phyloP scores from a whole-genome alignment of 768 basidiomycete species.

The Pleurotus sapidus region DNA sequence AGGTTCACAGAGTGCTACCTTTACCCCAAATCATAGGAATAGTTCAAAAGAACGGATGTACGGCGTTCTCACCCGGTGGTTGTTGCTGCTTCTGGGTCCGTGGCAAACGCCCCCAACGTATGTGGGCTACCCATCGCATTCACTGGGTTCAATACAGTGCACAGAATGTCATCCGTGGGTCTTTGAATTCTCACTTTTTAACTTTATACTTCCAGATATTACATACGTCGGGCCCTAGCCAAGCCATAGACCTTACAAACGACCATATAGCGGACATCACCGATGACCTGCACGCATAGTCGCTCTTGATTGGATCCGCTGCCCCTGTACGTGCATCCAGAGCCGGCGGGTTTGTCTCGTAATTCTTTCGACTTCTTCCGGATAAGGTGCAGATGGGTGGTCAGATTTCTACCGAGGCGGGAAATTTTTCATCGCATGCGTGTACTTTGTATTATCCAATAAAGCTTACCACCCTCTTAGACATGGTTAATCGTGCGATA shows the following conservation, averaged over 20 bases:
- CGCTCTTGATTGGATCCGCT: conserved; percentile 7
- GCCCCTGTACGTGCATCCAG: background rate
- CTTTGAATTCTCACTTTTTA: background rate
- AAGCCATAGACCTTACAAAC: no score
- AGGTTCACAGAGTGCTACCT: no score
- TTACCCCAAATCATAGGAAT: no score
- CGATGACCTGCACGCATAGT: background rate
- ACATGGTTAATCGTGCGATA: conserved; percentile 8
- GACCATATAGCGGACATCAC: background rate
- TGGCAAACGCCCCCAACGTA: no score
- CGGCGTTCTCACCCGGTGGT: no score
- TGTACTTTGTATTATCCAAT: conserved; percentile 8
- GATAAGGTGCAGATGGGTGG: conserved; percentile 6
- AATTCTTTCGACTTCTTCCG: conserved; percentile 6
- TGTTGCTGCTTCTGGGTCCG: no score
- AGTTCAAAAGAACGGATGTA: no score
- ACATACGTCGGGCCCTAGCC: no score
- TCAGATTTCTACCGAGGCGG: conserved; percentile 1
- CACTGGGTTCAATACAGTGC: no score
- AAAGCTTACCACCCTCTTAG: conserved; percentile 2
- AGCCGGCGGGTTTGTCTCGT: conserved; percentile 8
- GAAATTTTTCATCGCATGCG: conserved; percentile 5
- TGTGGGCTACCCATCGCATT: no score
- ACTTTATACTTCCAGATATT: background rate
- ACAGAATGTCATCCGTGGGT: no score